Base-by-base conservation (phyloP, 345 rosid species). In the Dovyalis caffra region DNA sequence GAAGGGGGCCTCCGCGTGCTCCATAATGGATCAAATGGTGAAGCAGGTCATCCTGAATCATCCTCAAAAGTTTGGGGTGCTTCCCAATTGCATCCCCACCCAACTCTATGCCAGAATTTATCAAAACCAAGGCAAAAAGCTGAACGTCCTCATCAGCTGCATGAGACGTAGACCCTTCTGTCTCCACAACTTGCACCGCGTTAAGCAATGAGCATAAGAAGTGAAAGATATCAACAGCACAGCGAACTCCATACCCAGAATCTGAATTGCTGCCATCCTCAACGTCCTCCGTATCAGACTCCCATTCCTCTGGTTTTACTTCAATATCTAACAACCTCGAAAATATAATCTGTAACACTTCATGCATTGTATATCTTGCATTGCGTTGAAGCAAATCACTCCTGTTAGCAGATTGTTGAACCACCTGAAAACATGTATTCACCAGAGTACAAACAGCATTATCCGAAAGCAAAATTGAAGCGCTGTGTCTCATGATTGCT, bases 11-110 rank as follows among this genome's bases (percentile, higher is more conserved):
- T 12, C 97, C 91, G 73, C 87, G 75, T 31, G 81, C 83, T 66
- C 99, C 98, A 9, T 92, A 93, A 79, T 92, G 95, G 21, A 95
- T 87, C 78, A 93, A 76, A 87, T 93, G 94, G 72, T 91, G 94
- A 83, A 95, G 93, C 18, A 95, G 33, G 66, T 93, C 94, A 65
- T 93, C 99, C 74, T 91, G 91, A 38, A 93, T 77, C 90, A 95
- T 91, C 63, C 92, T 72, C 76, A 91, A 77, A 63, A 92, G 92
- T 84, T 88, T 95, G 0, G 93, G 84, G 47, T 89, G 98, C 73
- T 83, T 89, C 3, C 89, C 92, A 4, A 95, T 90, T 0, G 78
- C 89, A 70, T 91, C 97, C 10, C 99, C 97, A 10, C 97, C 87
- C 79, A 92, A 75, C 72, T 93, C 98, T 20, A 92, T 83, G 0